Percentiles rank a stretch among this genome's conserved stretches.
These are phyloP conservation scores for Aureobasidium sp. DNA, from an alignment of 2,329 filamentous ascomycete genomes.

Conservation along the genomic window DNA sequence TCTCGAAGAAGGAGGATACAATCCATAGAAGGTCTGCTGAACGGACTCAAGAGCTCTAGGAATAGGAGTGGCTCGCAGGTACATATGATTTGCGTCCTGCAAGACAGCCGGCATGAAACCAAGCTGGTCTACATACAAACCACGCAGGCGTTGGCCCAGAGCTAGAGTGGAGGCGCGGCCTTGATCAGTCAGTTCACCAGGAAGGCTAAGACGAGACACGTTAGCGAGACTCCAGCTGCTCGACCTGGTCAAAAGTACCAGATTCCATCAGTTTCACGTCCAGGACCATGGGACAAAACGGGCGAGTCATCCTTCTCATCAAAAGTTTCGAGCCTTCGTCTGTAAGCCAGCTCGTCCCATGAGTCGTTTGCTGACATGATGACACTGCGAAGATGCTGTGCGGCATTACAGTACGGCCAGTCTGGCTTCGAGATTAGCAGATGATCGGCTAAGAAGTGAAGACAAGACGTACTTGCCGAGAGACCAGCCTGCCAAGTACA, in stretches of 20 bases:
- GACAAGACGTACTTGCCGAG: constrained; percentile 35
- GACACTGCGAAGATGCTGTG: constrained; percentile 60
- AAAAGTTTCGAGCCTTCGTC: constrained; percentile 77
- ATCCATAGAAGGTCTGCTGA: constrained; percentile 43
- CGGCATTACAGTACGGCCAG: constrained; percentile 88
- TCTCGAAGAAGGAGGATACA: constrained; percentile 40
- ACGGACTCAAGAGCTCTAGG: constrained; percentile 44
- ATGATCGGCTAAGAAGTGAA: neutral
- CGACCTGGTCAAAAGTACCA: constrained; percentile 53
- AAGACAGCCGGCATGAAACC: constrained; percentile 42
- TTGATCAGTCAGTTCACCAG: constrained; percentile 45
- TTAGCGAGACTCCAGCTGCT: neutral
- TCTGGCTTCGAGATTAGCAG: constrained; percentile 31
- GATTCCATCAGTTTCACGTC: constrained; percentile 66
- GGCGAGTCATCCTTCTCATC: constrained; percentile 49
- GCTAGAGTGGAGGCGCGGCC: constrained; percentile 44
- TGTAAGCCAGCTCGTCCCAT: constrained; percentile 56
- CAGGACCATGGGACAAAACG: constrained; percentile 59
- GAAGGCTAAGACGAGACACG: constrained; percentile 27
- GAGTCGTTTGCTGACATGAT: constrained; percentile 49
- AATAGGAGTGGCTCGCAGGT: constrained; percentile 43
- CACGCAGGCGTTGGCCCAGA: constrained; percentile 41
- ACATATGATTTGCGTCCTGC: constrained; percentile 36
- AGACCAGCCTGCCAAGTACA: constrained; percentile 39
- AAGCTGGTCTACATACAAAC: constrained; percentile 45